phyloP scores from a whole-genome alignment of 176 grass and related monocot genomes.

The Zea luxurians region DNA sequence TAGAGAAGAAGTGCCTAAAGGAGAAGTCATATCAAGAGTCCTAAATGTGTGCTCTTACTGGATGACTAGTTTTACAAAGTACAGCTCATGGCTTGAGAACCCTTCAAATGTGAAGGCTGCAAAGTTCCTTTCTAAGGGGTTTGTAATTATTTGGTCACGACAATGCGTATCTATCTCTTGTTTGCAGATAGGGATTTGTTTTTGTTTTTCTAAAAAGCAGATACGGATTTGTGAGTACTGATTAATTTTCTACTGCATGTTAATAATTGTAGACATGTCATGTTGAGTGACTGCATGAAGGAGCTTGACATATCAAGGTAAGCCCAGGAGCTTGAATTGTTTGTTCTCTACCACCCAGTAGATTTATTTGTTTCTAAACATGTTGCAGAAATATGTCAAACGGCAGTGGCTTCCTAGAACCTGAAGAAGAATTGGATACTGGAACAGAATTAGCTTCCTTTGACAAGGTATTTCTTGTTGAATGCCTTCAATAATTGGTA shows the following conservation, averaged over 20 bases:
- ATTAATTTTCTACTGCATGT: slow-evolving; percentile 32
- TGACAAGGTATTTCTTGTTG: slow-evolving; percentile 73
- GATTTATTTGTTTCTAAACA: slow-evolving; percentile 40
- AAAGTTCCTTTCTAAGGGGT: slow-evolving; percentile 91
- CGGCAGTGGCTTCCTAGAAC: slow-evolving; percentile 34
- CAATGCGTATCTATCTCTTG: slow-evolving; percentile 34
- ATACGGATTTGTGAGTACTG: slow-evolving; percentile 21
- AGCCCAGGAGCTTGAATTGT: slow-evolving; percentile 35
- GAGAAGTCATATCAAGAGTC: slow-evolving; percentile 66
- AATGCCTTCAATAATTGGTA: slow-evolving; percentile 13
- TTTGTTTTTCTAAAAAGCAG: background rate
- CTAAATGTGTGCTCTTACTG: slow-evolving; percentile 87
- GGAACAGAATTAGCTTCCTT: slow-evolving; percentile 67
- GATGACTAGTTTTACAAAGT: slow-evolving; percentile 89
- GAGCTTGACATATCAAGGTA: slow-evolving; percentile 74
- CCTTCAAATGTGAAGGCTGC: slow-evolving; percentile 90
- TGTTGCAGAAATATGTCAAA: slow-evolving; percentile 50
- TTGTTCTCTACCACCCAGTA: slow-evolving; percentile 17
- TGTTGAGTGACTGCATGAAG: slow-evolving; percentile 81
- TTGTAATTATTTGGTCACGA: slow-evolving; percentile 35
- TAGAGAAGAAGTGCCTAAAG: slow-evolving; percentile 54
- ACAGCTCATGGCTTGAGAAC: slow-evolving; percentile 92
- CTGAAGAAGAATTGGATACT: slow-evolving; percentile 37
- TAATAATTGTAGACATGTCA: slow-evolving; percentile 66
- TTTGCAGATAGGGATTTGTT: slow-evolving; percentile 22